phyloP scores from a whole-genome alignment of 208 protist genomes.

The Acanthamoeba sp. region DNA sequence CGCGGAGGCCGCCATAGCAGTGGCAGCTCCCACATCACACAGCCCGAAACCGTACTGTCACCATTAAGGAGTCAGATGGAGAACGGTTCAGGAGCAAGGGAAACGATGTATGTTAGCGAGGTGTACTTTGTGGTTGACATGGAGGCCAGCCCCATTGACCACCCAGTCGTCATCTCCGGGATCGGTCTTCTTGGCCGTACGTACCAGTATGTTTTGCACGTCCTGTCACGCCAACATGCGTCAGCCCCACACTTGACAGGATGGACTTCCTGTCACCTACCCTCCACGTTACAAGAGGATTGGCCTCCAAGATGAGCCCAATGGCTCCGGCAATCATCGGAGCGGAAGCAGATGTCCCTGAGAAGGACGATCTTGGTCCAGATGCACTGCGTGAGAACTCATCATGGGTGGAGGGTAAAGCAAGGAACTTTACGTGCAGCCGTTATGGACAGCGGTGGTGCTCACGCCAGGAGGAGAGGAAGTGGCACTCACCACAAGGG shows the following conservation, averaged over 20 bases:
- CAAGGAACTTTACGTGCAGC: not conserved
- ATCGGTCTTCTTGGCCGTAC: conserved; percentile 8
- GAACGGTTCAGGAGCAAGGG: not conserved
- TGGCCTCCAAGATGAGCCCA: conserved; percentile 29
- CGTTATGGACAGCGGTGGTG: not conserved
- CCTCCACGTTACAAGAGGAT: conserved; percentile 10
- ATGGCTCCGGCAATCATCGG: not conserved
- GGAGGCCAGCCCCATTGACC: conserved; percentile 25
- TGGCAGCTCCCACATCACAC: not conserved
- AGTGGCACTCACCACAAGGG: not conserved
- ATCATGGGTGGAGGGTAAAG: too few species aligned
- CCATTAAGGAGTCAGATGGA: not conserved
- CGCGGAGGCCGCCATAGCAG: not conserved
- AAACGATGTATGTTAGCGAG: not conserved
- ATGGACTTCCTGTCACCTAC: not conserved
- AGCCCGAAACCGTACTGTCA: conserved; percentile 6
- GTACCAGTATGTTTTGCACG: conserved; percentile 21
- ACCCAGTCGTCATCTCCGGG: not conserved
- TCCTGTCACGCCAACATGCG: not conserved
- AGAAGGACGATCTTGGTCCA: too few species aligned
- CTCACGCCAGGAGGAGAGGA: not conserved
- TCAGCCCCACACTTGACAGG: not conserved
- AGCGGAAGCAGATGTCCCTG: not conserved
- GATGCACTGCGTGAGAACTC: too few species aligned
- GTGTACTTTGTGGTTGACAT: conserved; percentile 38